Percentiles rank a stretch among this genome's conserved stretches.
Conservation (phyloP, 129 eudicot genomes). For the Centella asiatica region DNA sequence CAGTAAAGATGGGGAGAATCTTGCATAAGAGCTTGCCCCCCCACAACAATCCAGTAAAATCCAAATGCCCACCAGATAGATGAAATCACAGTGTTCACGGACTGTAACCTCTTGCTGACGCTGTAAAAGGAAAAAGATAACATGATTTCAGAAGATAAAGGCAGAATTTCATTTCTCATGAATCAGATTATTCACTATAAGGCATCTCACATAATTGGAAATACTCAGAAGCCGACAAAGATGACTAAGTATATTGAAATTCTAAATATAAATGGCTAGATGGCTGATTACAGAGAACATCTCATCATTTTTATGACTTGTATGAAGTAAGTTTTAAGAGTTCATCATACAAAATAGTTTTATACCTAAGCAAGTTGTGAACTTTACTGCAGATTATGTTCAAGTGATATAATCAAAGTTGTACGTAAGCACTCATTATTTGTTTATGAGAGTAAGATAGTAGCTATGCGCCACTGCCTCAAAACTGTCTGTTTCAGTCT, state of each 20-base stretch:
- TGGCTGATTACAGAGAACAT: not conserved
- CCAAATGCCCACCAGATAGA: slow-evolving; percentile 52
- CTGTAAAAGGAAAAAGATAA: slow-evolving; percentile 12
- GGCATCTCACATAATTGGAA: not conserved
- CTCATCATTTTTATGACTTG: not conserved
- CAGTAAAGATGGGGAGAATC: slow-evolving; percentile 51
- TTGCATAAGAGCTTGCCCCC: slow-evolving; percentile 40
- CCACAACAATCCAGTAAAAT: slow-evolving; percentile 37
- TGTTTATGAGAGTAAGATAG: no score
- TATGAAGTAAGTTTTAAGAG: no score
- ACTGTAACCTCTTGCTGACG: slow-evolving; percentile 27
- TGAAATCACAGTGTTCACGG: slow-evolving; percentile 36
- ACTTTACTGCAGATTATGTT: no score
- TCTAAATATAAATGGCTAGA: not conserved
- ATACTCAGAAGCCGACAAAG: not conserved
- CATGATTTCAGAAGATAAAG: not conserved
- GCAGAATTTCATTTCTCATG: not conserved
- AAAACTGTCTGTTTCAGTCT: no score
- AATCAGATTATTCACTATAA: not conserved
- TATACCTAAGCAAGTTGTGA: no score
- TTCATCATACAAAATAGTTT: no score
- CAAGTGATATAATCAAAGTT: no score
- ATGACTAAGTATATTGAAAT: not conserved
- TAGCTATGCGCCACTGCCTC: no score
- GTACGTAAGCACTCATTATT: no score